Conservation (phyloP, 306 rosid genomes). For the Benincasa hispida region DNA sequence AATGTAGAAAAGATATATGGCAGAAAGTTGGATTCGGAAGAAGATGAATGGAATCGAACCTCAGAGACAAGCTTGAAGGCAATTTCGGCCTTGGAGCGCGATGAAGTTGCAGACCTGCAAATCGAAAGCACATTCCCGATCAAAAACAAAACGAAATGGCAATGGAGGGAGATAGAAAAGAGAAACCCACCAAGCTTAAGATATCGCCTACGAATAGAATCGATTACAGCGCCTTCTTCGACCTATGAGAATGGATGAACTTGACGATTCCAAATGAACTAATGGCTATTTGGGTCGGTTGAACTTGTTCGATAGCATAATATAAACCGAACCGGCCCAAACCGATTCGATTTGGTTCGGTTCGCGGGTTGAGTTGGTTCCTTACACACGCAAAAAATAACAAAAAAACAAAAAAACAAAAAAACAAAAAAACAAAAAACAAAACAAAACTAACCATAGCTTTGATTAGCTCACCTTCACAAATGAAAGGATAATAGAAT, state of each 20-base stretch:
- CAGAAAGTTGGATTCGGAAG: not conserved
- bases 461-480: not conserved
- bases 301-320: too few relatives aligned
- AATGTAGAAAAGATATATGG: not conserved
- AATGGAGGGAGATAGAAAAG: not conserved
- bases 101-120: slow-evolving; percentile 79
- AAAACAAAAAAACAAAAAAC: too few relatives aligned
- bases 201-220: slow-evolving; percentile 53
- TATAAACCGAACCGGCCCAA: too few relatives aligned
- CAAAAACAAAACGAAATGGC: not conserved
- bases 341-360: too few relatives aligned
- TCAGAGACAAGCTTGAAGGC: slow-evolving; percentile 88
- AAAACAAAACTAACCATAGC: not conserved
- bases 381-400: too few relatives aligned
- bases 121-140: not conserved
- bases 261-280: too few relatives aligned
- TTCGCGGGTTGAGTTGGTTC: too few relatives aligned
- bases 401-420: too few relatives aligned
- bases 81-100: slow-evolving; percentile 70
- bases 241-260: slow-evolving; percentile 50
- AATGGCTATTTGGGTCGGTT: too few relatives aligned
- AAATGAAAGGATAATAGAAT: not conserved
- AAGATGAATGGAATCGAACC: slow-evolving; percentile 30
- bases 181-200: slow-evolving; percentile 69
- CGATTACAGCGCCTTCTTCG: slow-evolving; percentile 45